Evolutionary conservation across 2,329 filamentous ascomycete genomes (phyloP).

Genomic region (Phaeosphaeriaceae sp.): DNA sequence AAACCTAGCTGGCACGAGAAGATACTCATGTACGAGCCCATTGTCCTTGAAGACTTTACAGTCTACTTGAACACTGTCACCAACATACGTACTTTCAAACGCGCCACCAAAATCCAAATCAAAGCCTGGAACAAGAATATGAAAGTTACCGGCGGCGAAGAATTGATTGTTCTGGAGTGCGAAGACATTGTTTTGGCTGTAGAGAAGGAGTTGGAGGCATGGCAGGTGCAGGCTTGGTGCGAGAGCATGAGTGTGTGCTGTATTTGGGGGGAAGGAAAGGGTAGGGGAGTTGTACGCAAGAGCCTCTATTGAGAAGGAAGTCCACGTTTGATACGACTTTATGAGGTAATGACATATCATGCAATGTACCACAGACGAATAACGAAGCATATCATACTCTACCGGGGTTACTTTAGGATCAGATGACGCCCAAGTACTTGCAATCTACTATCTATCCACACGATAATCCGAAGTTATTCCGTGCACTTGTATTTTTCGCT

Average conservation of each 20-base stretch:
- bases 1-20: slow-evolving; percentile 82
- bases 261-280: slow-evolving; percentile 65
- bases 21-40: slow-evolving; percentile 91
- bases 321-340: background rate
- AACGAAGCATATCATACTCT: too few relatives aligned
- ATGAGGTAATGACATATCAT: background rate
- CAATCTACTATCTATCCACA: too few relatives aligned
- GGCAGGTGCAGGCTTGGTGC: slow-evolving; percentile 86
- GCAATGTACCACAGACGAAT: too few relatives aligned
- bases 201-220: slow-evolving; percentile 40
- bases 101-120: slow-evolving; percentile 38
- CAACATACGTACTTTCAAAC: slow-evolving; percentile 26
- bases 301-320: slow-evolving; percentile 23
- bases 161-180: slow-evolving; percentile 12
- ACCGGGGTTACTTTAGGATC: too few relatives aligned
- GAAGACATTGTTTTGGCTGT: slow-evolving; percentile 29
- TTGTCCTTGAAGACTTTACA: slow-evolving; percentile 84
- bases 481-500: too few relatives aligned
- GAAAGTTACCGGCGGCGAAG: slow-evolving; percentile 19
- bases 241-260: slow-evolving; percentile 87
- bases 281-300: slow-evolving; percentile 28
- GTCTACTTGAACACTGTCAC: slow-evolving; percentile 72
- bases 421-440: too few relatives aligned
- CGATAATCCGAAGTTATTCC: too few relatives aligned
- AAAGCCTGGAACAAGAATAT: slow-evolving; percentile 36